phyloP scores from a whole-genome alignment of 2,329 filamentous ascomycete species.

The Aspergillus pseudoviridinutans region DNA sequence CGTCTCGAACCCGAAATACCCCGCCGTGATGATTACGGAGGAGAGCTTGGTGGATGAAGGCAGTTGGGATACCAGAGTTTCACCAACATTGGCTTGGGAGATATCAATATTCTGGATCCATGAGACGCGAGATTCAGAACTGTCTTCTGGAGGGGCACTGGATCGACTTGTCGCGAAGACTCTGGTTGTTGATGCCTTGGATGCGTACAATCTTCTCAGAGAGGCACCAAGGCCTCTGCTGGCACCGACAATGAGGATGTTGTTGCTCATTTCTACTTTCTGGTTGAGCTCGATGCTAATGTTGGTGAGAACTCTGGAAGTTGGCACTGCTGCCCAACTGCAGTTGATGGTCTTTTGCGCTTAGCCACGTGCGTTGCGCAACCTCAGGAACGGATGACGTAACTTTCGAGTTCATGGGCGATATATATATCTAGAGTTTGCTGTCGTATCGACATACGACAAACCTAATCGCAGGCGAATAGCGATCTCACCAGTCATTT shows the following conservation, averaged over 20 bases:
- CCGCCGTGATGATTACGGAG: slow-evolving; percentile 62
- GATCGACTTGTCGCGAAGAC: slow-evolving; percentile 61
- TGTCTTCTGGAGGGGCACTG: slow-evolving; percentile 40
- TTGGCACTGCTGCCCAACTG: background rate
- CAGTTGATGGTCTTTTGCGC: background rate
- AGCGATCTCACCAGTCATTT: background rate
- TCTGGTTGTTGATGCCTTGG: slow-evolving; percentile 37
- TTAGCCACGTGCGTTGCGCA: slow-evolving; percentile 3
- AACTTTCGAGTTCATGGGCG: too few species aligned
- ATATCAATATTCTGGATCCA: slow-evolving; percentile 62
- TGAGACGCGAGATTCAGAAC: slow-evolving; percentile 38
- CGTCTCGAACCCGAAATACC: slow-evolving; percentile 65
- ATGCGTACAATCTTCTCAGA: slow-evolving; percentile 56
- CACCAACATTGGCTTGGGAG: slow-evolving; percentile 45
- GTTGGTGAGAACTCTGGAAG: background rate
- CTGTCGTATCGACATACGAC: background rate
- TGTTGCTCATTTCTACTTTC: slow-evolving; percentile 20
- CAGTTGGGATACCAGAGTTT: slow-evolving; percentile 47
- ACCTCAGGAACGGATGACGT: slow-evolving; percentile 18
- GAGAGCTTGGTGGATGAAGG: slow-evolving; percentile 47
- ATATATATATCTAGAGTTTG: background rate
- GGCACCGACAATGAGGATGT: slow-evolving; percentile 62
- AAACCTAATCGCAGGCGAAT: background rate
- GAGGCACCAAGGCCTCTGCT: slow-evolving; percentile 65
- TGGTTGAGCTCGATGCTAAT: background rate